phyloP scores from a whole-genome alignment of 2,329 filamentous ascomycete genomes.

The Podosphaera aphanis region DNA sequence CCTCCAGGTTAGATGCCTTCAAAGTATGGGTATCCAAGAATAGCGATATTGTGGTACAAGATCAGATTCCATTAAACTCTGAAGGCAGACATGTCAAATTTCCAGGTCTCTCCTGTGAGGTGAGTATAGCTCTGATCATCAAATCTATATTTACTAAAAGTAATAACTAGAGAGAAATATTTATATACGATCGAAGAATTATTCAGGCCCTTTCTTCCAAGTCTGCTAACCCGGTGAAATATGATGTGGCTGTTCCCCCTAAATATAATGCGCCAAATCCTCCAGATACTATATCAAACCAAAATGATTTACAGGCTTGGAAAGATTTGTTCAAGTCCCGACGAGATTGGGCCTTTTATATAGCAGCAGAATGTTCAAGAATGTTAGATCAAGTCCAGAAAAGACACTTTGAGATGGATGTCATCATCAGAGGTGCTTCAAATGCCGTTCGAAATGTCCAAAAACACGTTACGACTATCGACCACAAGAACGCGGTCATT shows the following conservation, averaged over 20 bases:
- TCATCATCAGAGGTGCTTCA: slow-evolving; percentile 57
- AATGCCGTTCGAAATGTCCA: slow-evolving; percentile 73
- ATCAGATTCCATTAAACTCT: slow-evolving; percentile 70
- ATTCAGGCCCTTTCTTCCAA: slow-evolving; percentile 31
- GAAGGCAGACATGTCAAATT: slow-evolving; percentile 30
- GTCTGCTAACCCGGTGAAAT: slow-evolving; percentile 21
- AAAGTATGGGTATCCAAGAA: slow-evolving; percentile 57
- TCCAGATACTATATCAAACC: slow-evolving; percentile 64
- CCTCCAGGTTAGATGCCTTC: slow-evolving; percentile 53
- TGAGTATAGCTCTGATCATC: slow-evolving; percentile 22
- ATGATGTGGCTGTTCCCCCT: slow-evolving; percentile 27
- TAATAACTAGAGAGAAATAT: slow-evolving; percentile 50
- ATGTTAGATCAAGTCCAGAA: slow-evolving; percentile 39
- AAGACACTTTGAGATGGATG: slow-evolving; percentile 47
- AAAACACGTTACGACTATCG: slow-evolving; percentile 45
- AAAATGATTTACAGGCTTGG: slow-evolving; percentile 70
- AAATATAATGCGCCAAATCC: slow-evolving; percentile 37
- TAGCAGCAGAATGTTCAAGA: slow-evolving; percentile 43
- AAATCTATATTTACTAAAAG: no score
- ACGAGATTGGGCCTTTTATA: slow-evolving; percentile 50
- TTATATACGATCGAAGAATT: slow-evolving; percentile 68
- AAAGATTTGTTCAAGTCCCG: slow-evolving; percentile 63
- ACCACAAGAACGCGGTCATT: slow-evolving; percentile 47
- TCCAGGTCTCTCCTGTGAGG: slow-evolving; percentile 60
- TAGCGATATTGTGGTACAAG: slow-evolving; percentile 47